Base-by-base conservation (phyloP, 2,329 filamentous ascomycete genomes). In the Penicillium hesseltinei region DNA sequence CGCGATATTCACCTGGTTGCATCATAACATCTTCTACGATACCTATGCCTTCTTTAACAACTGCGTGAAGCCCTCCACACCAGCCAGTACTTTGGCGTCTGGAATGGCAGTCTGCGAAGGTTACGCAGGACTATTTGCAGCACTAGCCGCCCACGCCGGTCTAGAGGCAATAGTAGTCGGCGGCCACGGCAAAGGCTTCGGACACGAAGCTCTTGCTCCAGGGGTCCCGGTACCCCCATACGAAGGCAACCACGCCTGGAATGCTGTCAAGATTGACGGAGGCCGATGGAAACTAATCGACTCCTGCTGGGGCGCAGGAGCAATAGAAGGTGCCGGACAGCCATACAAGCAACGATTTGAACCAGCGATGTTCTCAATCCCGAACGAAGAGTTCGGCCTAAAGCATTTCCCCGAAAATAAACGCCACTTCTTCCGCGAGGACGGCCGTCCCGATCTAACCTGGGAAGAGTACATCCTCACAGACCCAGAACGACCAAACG, bases 281-380 rank as follows among this genome's bases (percentile, higher is more conserved):
- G 91, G 90, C 2, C 84, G 86, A 62, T 97, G 93, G 93, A 96
- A 97, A 75, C 82, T 97, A 1, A 77, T 97, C 48, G 94, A 99
- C 69, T 76, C 89, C 0, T 97, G 93, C 71, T 99, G 94, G 94
- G 94, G 94, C 39, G 91, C 93, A 0, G 93, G 93, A 2, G 80
- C 84, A 60, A 75, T 96, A 9, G 75, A 80, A 43, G 79, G 78
- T 2, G 59, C 73, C 69, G 80, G 78, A 17, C 75, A 82, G 56
- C 73, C 79, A 1, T 97, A 92, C 75, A 82, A 82, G 43, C 83
- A 88, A 65, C 71, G 78, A 3, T 96, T 97, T 72, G 82, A 79
- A 1, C 84, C 91, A 0, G 73, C 80, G 5, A 73, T 77, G 61
- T 88, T 88, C 69, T 82, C 79, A 27, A 81, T 82, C 72, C 73